Evolutionary conservation across 2,329 filamentous ascomycete genomes (phyloP).

Genomic region (Hypomyces perniciosus): DNA sequence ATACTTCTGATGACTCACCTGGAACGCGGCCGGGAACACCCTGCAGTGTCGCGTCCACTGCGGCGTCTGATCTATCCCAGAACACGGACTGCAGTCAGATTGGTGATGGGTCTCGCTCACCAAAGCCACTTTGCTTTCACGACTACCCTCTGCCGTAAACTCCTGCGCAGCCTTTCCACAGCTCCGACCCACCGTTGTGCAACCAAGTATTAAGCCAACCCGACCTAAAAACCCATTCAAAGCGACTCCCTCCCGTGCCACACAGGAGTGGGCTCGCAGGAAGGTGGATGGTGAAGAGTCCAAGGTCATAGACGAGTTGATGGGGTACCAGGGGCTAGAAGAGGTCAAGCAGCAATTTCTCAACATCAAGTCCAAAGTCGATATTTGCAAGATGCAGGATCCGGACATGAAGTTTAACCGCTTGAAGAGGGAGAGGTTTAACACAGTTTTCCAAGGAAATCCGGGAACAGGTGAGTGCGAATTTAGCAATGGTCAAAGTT

Average conservation of each 20-base stretch:
- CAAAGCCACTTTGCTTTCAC: no score
- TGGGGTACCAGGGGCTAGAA: conserved; percentile 4
- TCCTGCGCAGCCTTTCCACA: no score
- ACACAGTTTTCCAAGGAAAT: conserved; percentile 7
- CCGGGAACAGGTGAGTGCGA: conserved; percentile 7
- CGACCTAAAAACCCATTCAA: background rate
- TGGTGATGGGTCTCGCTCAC: no score
- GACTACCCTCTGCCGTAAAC: no score
- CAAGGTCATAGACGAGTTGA: background rate
- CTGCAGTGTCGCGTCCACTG: no score
- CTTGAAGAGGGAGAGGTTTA: conserved; percentile 6
- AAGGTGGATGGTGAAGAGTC: background rate
- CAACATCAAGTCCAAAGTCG: conserved; percentile 3
- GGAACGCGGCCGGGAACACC: no score
- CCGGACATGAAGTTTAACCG: background rate
- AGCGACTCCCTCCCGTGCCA: background rate
- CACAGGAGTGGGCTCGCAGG: background rate
- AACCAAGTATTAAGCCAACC: no score
- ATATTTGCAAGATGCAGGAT: conserved; percentile 2
- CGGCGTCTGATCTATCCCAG: no score
- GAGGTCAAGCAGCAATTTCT: conserved; percentile 7
- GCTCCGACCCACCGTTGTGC: no score
- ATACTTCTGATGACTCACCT: no score
- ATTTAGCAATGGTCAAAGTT: background rate
- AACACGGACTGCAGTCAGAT: no score